Base-by-base conservation (phyloP, 2,329 filamentous ascomycete species). In the Fonsecaea pedrosoi region DNA sequence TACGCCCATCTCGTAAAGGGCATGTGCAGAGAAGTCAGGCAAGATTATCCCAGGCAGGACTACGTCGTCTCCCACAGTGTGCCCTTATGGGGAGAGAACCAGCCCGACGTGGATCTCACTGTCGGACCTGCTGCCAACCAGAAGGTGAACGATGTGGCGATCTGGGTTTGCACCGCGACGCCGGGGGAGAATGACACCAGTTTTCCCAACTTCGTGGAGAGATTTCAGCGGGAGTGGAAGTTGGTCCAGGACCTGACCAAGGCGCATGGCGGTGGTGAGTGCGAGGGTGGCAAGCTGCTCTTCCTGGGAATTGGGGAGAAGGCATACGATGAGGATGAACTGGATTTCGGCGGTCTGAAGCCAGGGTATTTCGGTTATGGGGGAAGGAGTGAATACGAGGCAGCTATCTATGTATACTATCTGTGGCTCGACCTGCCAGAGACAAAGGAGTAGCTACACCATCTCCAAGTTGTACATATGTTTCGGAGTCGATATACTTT, bases 191-290 rank as follows among this genome's bases (percentile, higher is more conserved):
- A 25, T 21, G 45, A 50, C 18, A 50, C 45, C 18, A 50, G 45
- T 25, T 50, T 50, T 50, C 18, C 45, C 8, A 50, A 50, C 10
- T 50, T 50, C 8, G 45, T 50, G 18, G 45, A 50, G 45, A 50
- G 25, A 12, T 50, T 25, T 25, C 45, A 50, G 9, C 3, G 21
- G 21, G 45, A 50, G 18, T 50, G 21, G 45, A 50, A 12, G 18
- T 50, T 50, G 9, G 18, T 50, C 12, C 45, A 50, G 45, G 45
- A 50, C 5, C 18, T 50, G 18, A 50, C 45, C 8, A 25, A 50
- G 18, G 25, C 25, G 45, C 30, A 25, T 4, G 45, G 45, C 18
- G 45, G 45, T 5, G 45, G 45, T 13, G 45, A 50, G 13, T 10
- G 25, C 3, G 18, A 50, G 25, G 45, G 45, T 13, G 45, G 21